These are phyloP conservation scores for Pseudonitzschia delicatissima DNA, from an alignment of 108 stramenopile species.

Conservation along the genomic window DNA sequence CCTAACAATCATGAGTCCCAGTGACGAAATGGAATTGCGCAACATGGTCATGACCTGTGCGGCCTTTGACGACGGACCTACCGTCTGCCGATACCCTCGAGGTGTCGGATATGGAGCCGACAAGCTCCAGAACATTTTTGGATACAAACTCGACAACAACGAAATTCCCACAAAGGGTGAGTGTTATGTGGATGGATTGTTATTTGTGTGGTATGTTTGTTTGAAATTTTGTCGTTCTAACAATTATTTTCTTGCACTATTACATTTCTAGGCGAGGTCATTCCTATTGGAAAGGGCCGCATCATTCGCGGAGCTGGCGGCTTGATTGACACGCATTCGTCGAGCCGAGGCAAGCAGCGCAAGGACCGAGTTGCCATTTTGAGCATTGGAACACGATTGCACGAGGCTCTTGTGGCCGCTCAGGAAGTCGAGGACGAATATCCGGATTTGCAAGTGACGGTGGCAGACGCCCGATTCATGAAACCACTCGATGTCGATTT, in stretches of 20 bases:
- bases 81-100: slow-evolving; percentile 89
- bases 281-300: slow-evolving; percentile 93
- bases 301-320: slow-evolving; percentile 83
- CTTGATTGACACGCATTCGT: slow-evolving; percentile 50
- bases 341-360: slow-evolving; percentile 59
- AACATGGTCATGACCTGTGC: slow-evolving; percentile 95
- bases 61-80: slow-evolving; percentile 83
- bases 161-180: slow-evolving; percentile 78
- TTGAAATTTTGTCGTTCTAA: slow-evolving; percentile 6
- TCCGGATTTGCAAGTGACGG: slow-evolving; percentile 83
- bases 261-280: slow-evolving; percentile 43
- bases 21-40: slow-evolving; percentile 91
- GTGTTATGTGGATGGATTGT: slow-evolving; percentile 5
- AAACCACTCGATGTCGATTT: slow-evolving; percentile 93
- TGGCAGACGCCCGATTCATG: slow-evolving; percentile 97
- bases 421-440: slow-evolving; percentile 85
- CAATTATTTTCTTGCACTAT: not conserved
- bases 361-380: slow-evolving; percentile 89
- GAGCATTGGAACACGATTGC: slow-evolving; percentile 89
- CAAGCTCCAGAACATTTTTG: slow-evolving; percentile 77
- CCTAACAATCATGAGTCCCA: slow-evolving; percentile 93
- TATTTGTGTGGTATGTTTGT: not conserved
- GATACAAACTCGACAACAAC: slow-evolving; percentile 79
- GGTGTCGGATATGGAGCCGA: slow-evolving; percentile 94
- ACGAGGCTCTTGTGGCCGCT: slow-evolving; percentile 87